Evolutionary conservation across 805 yeast species (phyloP).

Genomic region (Cephaloascus albidus): DNA sequence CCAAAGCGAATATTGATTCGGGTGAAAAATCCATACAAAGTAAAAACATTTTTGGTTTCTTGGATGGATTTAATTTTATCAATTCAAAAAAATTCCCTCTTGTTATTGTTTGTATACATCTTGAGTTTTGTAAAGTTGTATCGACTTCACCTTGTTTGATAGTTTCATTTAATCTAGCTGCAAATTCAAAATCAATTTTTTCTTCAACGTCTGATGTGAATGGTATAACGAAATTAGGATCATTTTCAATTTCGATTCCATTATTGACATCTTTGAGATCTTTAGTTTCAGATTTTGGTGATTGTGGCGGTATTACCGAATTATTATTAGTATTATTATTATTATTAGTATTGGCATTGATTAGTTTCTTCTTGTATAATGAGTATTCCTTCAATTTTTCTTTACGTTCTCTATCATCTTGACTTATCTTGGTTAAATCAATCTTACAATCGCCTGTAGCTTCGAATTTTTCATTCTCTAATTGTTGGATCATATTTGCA

Average conservation of each 20-base stretch:
- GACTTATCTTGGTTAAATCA: constrained; percentile 33
- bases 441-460: constrained; percentile 33
- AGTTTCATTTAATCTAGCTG: constrained; percentile 41
- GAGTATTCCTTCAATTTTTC: constrained; percentile 50
- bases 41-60: constrained; percentile 51
- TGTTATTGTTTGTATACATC: constrained; percentile 63
- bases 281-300: constrained; percentile 1
- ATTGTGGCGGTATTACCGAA: background rate
- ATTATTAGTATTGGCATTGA: constrained; percentile 44
- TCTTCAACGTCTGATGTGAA: constrained; percentile 64
- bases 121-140: constrained; percentile 38
- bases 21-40: constrained; percentile 78
- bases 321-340: constrained; percentile 4
- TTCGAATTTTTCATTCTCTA: constrained; percentile 25
- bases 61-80: constrained; percentile 21
- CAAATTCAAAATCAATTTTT: constrained; percentile 50
- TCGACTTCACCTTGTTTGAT: constrained; percentile 48
- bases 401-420: constrained; percentile 36
- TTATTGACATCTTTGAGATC: constrained; percentile 1
- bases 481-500: constrained; percentile 18
- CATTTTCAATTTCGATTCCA: constrained; percentile 1
- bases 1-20: constrained; percentile 75
- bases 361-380: constrained; percentile 47
- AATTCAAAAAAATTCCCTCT: constrained; percentile 57
- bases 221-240: constrained; percentile 33